Base-by-base conservation (phyloP, 257 asterid species). In the Ligustrum vulgare region DNA sequence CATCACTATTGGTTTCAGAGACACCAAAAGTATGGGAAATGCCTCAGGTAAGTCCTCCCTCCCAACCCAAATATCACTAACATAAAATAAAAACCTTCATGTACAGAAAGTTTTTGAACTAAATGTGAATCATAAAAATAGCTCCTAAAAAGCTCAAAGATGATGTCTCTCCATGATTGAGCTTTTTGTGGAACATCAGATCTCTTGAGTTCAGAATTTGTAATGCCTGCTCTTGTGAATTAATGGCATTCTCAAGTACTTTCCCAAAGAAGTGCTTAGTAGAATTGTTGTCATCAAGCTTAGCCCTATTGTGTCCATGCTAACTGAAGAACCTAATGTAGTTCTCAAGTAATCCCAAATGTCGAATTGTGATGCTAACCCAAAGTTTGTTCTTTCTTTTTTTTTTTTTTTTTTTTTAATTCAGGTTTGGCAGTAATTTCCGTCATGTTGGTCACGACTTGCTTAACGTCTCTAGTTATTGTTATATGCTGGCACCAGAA, bases 401-500 rank as follows among this genome's bases (percentile, higher is more conserved):
- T 5, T 35, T 5, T 35, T 35, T 35, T 35, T 6, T 6, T 28
- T 28, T 0, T 28, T 28, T 28, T 28, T 0, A 25, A 35, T 70
- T 75, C 85, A 87, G 98, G 98, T 75, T 84, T 93, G 75, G 98
- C 98, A 6, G 97, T 93, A 35, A 93, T 93, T 70, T 89, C 97
- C 0, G 97, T 93, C 67, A 93, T 93, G 98, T 83, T 93, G 77
- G 98, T 93, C 6, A 93, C 98, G 0, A 93, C 98, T 16, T 93
- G 98, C 80, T 78, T 93, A 80, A 93, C 89, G 98, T 93, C 98
- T 15, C 88, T 93, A 4, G 88, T 93, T 18, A 93, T 93, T 4
- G 92, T 93, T n/a, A 33, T 93, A n/a, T 93, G 98, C 83, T 93
- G 98, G 98, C 85, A 80, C 85, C 86, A 49, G 79, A 83, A 79